Conservation (phyloP, 306 rosid species). For the Herpetospermum pedunculosum region DNA sequence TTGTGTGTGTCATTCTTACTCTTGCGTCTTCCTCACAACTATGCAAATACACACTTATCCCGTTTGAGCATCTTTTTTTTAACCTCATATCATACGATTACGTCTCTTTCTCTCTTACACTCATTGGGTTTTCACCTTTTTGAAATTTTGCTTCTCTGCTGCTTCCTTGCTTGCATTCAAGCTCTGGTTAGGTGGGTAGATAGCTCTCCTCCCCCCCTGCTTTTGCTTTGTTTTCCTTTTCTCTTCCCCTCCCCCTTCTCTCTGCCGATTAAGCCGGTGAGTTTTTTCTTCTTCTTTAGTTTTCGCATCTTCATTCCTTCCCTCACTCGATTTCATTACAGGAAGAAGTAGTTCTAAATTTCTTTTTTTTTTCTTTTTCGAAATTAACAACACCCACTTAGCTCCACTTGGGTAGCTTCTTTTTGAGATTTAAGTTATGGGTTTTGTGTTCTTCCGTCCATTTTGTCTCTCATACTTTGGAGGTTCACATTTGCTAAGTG, state of each 20-base stretch:
- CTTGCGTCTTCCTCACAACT: constrained; percentile 9
- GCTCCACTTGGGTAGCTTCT: not conserved
- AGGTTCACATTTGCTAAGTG: constrained; percentile 10
- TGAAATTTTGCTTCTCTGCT: constrained; percentile 7
- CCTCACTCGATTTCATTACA: constrained; percentile 22
- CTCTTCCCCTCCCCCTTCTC: constrained; percentile 26
- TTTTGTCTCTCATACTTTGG: not conserved
- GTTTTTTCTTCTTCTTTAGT: not conserved
- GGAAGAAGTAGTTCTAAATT: not conserved
- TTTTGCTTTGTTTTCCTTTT: constrained; percentile 15
- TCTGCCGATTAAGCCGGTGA: constrained; percentile 46
- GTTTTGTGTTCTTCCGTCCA: not conserved
- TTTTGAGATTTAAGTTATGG: not conserved
- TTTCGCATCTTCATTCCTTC: constrained; percentile 30
- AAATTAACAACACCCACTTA: not conserved
- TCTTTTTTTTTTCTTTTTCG: not conserved
- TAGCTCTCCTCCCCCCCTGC: constrained; percentile 15
- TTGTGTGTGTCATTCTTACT: not conserved
- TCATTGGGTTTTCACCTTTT: constrained; percentile 21
- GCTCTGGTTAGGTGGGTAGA: constrained; percentile 28
- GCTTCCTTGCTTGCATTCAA: constrained; percentile 26
- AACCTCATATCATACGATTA: constrained; percentile 2
- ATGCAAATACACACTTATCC: not conserved
- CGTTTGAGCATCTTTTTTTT: constrained; percentile 10
- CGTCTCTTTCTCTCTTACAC: constrained; percentile 3